phyloP scores from a whole-genome alignment of 805 yeast species.

The Candida yuanshanica region DNA sequence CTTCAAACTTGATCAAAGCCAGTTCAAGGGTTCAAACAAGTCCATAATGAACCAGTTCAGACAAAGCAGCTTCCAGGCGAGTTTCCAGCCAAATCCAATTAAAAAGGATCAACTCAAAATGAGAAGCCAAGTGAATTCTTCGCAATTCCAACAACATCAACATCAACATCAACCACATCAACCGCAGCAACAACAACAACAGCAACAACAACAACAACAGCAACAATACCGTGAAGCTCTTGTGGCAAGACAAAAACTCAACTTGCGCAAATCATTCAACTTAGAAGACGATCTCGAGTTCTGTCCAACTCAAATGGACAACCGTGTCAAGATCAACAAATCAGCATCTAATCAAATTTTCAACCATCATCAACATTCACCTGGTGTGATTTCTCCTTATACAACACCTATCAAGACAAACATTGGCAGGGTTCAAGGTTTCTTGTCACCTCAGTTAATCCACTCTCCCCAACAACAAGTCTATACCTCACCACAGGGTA shows the following conservation, averaged over 20 bases:
- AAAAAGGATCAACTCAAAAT: too few species aligned
- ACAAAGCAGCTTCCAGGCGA: conserved; percentile 1
- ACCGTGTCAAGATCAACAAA: not conserved
- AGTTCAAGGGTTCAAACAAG: too few species aligned
- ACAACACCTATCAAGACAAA: conserved; percentile 12
- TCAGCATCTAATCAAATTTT: conserved; percentile 1
- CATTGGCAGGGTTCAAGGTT: conserved; percentile 3
- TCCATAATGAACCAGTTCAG: not conserved
- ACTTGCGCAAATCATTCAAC: conserved; percentile 65
- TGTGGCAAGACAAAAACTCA: conserved; percentile 43
- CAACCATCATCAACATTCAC: conserved; percentile 1
- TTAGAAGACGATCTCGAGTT: conserved; percentile 68
- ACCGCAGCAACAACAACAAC: conserved; percentile 8
- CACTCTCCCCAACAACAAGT: conserved; percentile 9
- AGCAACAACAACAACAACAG: conserved; percentile 11
- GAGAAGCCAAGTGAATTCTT: not conserved
- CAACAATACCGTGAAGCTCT: conserved; percentile 20
- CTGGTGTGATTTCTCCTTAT: conserved; percentile 15
- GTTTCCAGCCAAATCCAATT: too few species aligned
- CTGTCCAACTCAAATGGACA: conserved; percentile 38
- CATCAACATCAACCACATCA: conserved; percentile 1
- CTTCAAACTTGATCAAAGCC: too few species aligned
- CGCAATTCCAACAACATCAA: not conserved
- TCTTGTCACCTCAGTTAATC: conserved; percentile 11
- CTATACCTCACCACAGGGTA: conserved; percentile 14